Evolutionary conservation across 495 filamentous ascomycete genomes (phyloP).

Genomic region (Apodospora peruviana): DNA sequence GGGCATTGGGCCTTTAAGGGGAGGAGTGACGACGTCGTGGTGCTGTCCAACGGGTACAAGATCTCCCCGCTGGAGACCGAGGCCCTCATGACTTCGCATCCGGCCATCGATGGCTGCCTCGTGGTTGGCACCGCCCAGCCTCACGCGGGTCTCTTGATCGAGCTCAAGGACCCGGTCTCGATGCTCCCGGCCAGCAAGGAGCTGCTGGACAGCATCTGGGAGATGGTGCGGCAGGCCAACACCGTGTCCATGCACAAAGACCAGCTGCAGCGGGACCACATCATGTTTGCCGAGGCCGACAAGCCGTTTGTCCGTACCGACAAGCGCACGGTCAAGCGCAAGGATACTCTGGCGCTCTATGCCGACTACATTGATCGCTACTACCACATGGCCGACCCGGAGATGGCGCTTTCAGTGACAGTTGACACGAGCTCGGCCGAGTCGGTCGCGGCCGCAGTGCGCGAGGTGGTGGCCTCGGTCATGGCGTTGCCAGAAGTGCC

Average conservation of each 20-base stretch:
- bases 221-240: slow-evolving; percentile 39
- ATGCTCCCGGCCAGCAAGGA: slow-evolving; percentile 15
- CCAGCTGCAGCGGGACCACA: slow-evolving; percentile 31
- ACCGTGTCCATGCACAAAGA: slow-evolving; percentile 38
- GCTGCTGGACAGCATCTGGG: slow-evolving; percentile 35
- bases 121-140: slow-evolving; percentile 47
- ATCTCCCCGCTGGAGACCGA: slow-evolving; percentile 54
- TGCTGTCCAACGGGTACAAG: slow-evolving; percentile 60
- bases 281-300: slow-evolving; percentile 35
- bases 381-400: slow-evolving; percentile 21
- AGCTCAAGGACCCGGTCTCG: slow-evolving; percentile 27
- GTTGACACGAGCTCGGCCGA: background rate
- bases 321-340: slow-evolving; percentile 52
- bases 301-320: slow-evolving; percentile 49
- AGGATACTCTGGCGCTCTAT: slow-evolving; percentile 42
- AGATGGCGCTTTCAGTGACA: background rate
- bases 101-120: slow-evolving; percentile 38
- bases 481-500: background rate
- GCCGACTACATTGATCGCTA: slow-evolving; percentile 45
- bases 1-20: slow-evolving; percentile 47
- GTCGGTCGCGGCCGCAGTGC: background rate
- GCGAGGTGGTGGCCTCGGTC: background rate
- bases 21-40: slow-evolving; percentile 56
- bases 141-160: slow-evolving; percentile 47
- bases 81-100: slow-evolving; percentile 33